phyloP scores from a whole-genome alignment of 106 monocot genomes.

The Chionographis japonica region DNA sequence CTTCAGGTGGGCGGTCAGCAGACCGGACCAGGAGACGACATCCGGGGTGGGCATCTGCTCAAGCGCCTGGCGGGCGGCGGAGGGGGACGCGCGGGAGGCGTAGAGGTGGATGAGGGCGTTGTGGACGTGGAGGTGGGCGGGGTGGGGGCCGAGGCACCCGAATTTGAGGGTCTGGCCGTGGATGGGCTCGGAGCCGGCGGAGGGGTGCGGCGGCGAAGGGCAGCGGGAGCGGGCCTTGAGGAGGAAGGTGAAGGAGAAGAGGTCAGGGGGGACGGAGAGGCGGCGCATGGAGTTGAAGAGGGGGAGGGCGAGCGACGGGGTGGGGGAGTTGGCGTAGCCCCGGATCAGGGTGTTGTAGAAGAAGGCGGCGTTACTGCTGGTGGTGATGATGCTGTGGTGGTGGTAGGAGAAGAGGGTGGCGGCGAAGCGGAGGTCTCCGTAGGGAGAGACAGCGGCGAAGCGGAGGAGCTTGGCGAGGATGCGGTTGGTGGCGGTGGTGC shows the following conservation, averaged over 20 bases:
- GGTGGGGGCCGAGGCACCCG: constrained; percentile 26
- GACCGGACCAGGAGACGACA: constrained; percentile 37
- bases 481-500: constrained; percentile 5
- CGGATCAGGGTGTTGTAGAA: constrained; percentile 44
- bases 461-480: constrained; percentile 43
- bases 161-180: constrained; percentile 30
- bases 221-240: constrained; percentile 26
- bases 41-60: constrained; percentile 36
- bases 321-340: constrained; percentile 19
- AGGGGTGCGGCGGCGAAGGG: background rate
- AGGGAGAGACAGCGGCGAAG: constrained; percentile 40
- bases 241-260: constrained; percentile 52
- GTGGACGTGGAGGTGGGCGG: constrained; percentile 19
- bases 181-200: constrained; percentile 6
- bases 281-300: constrained; percentile 38
- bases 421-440: constrained; percentile 28
- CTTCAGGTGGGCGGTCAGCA: constrained; percentile 24
- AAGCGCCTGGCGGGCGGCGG: constrained; percentile 16
- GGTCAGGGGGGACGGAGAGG: constrained; percentile 18
- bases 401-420: constrained; percentile 18
- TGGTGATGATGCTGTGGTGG: constrained; percentile 5
- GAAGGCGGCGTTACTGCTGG: constrained; percentile 16
- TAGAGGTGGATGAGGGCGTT: constrained; percentile 41
- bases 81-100: constrained; percentile 9
- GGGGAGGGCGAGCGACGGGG: constrained; percentile 14